Base-by-base conservation (phyloP, 768 basidiomycete genomes). In the Leccinum fibrillosum region DNA sequence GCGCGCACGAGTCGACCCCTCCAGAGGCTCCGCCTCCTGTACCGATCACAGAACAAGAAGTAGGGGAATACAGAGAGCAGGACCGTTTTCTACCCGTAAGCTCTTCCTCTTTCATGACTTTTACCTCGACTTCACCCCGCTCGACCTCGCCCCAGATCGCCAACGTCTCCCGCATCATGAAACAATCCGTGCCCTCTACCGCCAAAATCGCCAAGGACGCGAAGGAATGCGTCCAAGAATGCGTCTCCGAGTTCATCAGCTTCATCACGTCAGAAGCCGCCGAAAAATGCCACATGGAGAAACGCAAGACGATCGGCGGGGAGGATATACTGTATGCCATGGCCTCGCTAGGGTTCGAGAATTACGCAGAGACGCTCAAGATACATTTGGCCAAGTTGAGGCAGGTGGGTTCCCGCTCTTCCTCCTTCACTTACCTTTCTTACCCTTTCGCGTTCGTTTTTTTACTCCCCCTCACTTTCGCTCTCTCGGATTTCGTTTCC, bases 121-220 rank as follows among this genome's bases (percentile, higher is more conserved):
- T 11, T n/a, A 1, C 0, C 13, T 7, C 48, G 2, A 17, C 7
- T 0, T 49, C 25, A 26, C 15, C 6, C 25, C 21, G 12, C 49
- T 52, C 17, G 45, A 21, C 28, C 19, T 39, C n/a, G n/a, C 1
- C 10, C 1, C 32, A 63, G 94, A 98, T 98, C 65, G 95, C 95
- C 53, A 98, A 98, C 70, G 94, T 98, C n/a, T 86, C 94, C 15
- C 84, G 96, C 21, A 95, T 98, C 69, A 98, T 98, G 95, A 98
- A 98, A 74, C 79, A 86, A 45, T 83, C 92, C 11, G 87, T 98
- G 2, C 95, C 96, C 0, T 77, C 86, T 0, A 89, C 89, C 19
- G 92, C 96, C 45, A 98, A 98, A 77, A 96, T 98, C 67, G 91
- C 92, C 8, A 98, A 98, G 73, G 96, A 98, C 74, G 94, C 94